These are phyloP conservation scores for Eucalyptus marginata DNA, from an alignment of 345 rosid genomes.

Conservation along the genomic window DNA sequence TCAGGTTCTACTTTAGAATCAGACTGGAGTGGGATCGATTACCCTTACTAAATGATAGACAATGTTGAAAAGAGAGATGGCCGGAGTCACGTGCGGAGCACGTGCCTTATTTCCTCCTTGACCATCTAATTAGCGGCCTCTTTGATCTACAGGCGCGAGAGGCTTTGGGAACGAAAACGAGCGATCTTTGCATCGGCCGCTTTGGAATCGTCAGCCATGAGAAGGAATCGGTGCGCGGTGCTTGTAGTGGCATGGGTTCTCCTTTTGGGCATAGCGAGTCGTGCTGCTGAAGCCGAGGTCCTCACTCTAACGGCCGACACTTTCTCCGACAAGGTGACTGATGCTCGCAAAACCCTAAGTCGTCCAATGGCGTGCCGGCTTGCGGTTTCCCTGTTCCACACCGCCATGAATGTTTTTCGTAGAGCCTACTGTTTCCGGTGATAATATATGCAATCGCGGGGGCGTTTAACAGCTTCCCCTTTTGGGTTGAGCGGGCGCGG, in stretches of 20 bases:
- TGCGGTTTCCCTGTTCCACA: background rate
- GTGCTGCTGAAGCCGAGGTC: slow-evolving; percentile 45
- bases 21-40: rapidly evolving
- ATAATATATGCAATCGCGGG: background rate
- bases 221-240: background rate
- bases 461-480: background rate
- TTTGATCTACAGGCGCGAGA: background rate
- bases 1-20: no score
- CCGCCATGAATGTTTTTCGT: background rate
- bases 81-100: background rate
- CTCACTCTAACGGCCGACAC: slow-evolving; percentile 80
- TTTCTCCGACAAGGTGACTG: slow-evolving; percentile 88
- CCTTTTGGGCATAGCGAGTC: slow-evolving; percentile 3
- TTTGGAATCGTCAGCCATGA: background rate
- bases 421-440: background rate
- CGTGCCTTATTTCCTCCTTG: background rate
- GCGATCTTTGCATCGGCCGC: background rate
- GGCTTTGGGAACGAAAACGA: background rate
- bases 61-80: background rate
- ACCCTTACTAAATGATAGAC: rapidly evolving
- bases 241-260: slow-evolving; percentile 4
- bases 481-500: background rate
- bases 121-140: background rate
- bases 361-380: background rate
- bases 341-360: background rate